A percentile compares a stretch with the other conserved stretches of the same genome.
Evolutionary conservation across 2,329 filamentous ascomycete species (phyloP).

Genomic region (Monosporascus sp.): DNA sequence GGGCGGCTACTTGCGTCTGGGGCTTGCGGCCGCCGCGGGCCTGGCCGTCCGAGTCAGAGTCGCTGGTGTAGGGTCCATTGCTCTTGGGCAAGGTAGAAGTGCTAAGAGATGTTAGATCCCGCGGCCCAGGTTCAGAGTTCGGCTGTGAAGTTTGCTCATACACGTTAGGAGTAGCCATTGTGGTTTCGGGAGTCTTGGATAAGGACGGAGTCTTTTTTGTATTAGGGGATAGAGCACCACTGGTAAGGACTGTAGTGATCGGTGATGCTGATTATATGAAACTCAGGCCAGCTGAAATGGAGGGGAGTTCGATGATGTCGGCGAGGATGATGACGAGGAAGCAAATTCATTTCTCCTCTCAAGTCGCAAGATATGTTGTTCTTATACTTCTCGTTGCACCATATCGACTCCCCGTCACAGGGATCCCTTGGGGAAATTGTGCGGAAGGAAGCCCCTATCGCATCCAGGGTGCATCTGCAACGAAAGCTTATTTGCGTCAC

Average conservation of each 20-base stretch:
- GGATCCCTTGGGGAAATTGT: not conserved
- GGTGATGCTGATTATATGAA: constrained; percentile 6
- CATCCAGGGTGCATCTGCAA: constrained; percentile 6
- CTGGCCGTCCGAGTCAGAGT: constrained; percentile 29
- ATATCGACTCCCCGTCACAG: constrained; percentile 2
- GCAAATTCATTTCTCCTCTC: not conserved
- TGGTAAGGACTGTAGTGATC: not conserved
- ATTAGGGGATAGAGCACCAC: constrained; percentile 2
- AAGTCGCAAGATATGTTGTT: not conserved
- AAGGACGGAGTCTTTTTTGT: constrained; percentile 6
- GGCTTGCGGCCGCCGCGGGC: constrained; percentile 31
- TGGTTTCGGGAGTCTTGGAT: constrained; percentile 9
- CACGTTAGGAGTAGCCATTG: constrained; percentile 23
- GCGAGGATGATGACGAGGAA: constrained; percentile 10
- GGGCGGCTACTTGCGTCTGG: constrained; percentile 14
- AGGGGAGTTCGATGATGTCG: constrained; percentile 7
- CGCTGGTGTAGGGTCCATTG: constrained; percentile 26
- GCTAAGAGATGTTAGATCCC: constrained; percentile 12
- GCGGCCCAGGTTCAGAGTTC: not conserved
- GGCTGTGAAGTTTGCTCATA: constrained; percentile 9
- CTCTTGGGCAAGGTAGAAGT: constrained; percentile 22
- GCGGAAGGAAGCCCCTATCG: not conserved
- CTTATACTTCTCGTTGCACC: not conserved
- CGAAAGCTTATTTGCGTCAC: constrained; percentile 15
- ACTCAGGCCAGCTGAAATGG: constrained; percentile 19